A percentile compares a stretch with the other conserved stretches of the same genome.
These are phyloP conservation scores for Leccinum griseonigrum DNA, from an alignment of 1,284 basidiomycete species.

Conservation along the genomic window DNA sequence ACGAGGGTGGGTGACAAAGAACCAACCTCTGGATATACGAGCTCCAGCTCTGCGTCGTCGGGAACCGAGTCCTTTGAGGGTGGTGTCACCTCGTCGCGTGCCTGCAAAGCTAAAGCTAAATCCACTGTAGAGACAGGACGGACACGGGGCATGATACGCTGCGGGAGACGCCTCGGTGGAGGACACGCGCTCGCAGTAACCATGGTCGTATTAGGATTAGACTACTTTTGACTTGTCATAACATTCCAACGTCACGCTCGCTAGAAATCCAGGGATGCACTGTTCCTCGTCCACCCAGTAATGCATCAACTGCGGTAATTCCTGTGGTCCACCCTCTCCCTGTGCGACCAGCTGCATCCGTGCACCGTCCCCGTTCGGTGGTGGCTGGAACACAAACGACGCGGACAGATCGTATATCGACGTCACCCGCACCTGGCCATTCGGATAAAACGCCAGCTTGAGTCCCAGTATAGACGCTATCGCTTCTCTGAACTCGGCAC, in stretches of 20 bases:
- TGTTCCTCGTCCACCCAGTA: slow-evolving; percentile 73
- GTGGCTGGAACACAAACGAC: slow-evolving; percentile 70
- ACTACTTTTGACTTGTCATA: slow-evolving; percentile 53
- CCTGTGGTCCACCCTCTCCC: slow-evolving; percentile 67
- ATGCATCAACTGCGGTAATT: slow-evolving; percentile 62
- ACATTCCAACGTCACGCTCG: slow-evolving; percentile 72
- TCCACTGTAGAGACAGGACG: too few relatives aligned
- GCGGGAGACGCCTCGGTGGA: too few relatives aligned
- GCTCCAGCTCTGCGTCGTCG: slow-evolving; percentile 13
- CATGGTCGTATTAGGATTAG: not conserved
- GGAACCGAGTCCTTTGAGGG: not conserved
- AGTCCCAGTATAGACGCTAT: slow-evolving; percentile 80
- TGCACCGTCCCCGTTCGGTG: slow-evolving; percentile 37
- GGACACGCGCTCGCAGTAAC: too few relatives aligned
- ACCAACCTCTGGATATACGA: slow-evolving; percentile 20
- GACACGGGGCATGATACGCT: too few relatives aligned
- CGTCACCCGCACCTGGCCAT: slow-evolving; percentile 80
- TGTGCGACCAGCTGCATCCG: slow-evolving; percentile 69
- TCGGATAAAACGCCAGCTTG: slow-evolving; percentile 81
- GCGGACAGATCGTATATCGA: slow-evolving; percentile 74
- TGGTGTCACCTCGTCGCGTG: too few relatives aligned
- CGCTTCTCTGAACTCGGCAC: slow-evolving; percentile 78
- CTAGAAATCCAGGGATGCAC: slow-evolving; percentile 74
- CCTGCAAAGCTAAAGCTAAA: too few relatives aligned
- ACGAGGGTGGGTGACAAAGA: not conserved